phyloP scores from a whole-genome alignment of 441 rosid species.

The Pelargonium cotyledonis region DNA sequence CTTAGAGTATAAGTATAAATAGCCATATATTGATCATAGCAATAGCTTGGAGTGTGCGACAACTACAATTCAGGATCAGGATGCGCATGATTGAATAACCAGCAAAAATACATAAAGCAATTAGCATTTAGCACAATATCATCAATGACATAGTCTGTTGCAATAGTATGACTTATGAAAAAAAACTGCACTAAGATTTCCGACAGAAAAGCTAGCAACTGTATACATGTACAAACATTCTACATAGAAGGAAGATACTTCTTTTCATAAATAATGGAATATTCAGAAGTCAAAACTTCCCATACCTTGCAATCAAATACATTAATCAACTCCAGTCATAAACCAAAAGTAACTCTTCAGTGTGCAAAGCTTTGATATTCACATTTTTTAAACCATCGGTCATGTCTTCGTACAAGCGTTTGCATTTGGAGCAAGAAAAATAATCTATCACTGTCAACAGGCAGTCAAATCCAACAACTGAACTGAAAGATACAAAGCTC shows the following conservation, averaged over 20 bases:
- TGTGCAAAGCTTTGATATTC: slow-evolving; percentile 33
- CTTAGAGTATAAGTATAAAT: background rate
- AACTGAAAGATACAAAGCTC: slow-evolving; percentile 43
- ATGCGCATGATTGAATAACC: slow-evolving; percentile 5
- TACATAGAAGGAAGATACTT: slow-evolving; percentile 20
- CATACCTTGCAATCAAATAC: slow-evolving; percentile 22
- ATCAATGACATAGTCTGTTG: background rate
- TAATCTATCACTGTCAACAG: slow-evolving; percentile 24
- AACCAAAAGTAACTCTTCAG: slow-evolving; percentile 23
- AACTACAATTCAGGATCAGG: background rate
- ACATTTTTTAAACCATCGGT: slow-evolving; percentile 30
- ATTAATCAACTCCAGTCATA: slow-evolving; percentile 15
- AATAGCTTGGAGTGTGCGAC: background rate
- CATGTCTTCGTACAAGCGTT: slow-evolving; percentile 24
- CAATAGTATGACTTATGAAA: background rate
- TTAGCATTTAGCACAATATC: background rate
- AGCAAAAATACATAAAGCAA: background rate
- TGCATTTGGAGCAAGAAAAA: slow-evolving; percentile 22
- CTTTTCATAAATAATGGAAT: slow-evolving; percentile 21
- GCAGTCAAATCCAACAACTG: slow-evolving; percentile 18
- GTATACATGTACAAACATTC: slow-evolving; percentile 21
- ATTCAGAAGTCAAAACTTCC: slow-evolving; percentile 25
- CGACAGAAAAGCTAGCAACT: background rate
- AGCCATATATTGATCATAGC: background rate
- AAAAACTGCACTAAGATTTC: background rate